Percentiles rank a stretch among this genome's conserved stretches.
These are phyloP conservation scores for Colletotrichum sojae DNA, from an alignment of 2,329 filamentous ascomycete genomes.

Conservation along the genomic window DNA sequence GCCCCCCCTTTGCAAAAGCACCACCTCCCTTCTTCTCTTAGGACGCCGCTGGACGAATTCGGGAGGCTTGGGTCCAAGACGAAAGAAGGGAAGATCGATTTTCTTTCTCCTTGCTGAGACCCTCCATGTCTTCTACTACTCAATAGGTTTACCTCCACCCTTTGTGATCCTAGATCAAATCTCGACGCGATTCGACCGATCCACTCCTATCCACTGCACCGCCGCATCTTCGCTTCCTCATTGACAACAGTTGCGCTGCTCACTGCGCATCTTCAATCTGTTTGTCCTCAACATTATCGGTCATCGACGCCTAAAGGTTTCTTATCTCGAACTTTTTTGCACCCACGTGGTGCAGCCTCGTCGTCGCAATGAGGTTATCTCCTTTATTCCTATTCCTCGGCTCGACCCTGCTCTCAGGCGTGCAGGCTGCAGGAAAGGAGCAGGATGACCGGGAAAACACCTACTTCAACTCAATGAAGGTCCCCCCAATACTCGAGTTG, in stretches of 20 bases:
- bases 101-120: conserved; percentile 20
- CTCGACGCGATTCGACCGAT: conserved; percentile 33
- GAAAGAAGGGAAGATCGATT: conserved; percentile 30
- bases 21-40: conserved; percentile 26
- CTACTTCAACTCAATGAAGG: conserved; percentile 75
- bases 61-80: conserved; percentile 34
- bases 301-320: neutral
- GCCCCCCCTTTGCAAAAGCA: conserved; percentile 38
- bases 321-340: conserved; percentile 11
- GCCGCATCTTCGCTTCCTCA: conserved; percentile 17
- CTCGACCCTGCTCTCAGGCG: conserved; percentile 57
- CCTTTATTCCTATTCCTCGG: conserved; percentile 63
- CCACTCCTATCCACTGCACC: conserved; percentile 20
- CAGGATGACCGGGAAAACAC: conserved; percentile 59
- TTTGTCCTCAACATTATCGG: conserved; percentile 8
- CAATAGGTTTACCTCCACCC: conserved; percentile 34
- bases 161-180: conserved; percentile 28
- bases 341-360: conserved; percentile 33
- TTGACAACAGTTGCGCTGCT: conserved; percentile 27
- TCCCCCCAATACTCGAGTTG: conserved; percentile 76
- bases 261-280: conserved; percentile 10
- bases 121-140: conserved; percentile 36
- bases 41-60: conserved; percentile 40
- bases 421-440: conserved; percentile 56
- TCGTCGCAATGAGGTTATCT: conserved; percentile 60